Conservation (phyloP, 352 stramenopile species). For the Aphanomyces invadans region DNA sequence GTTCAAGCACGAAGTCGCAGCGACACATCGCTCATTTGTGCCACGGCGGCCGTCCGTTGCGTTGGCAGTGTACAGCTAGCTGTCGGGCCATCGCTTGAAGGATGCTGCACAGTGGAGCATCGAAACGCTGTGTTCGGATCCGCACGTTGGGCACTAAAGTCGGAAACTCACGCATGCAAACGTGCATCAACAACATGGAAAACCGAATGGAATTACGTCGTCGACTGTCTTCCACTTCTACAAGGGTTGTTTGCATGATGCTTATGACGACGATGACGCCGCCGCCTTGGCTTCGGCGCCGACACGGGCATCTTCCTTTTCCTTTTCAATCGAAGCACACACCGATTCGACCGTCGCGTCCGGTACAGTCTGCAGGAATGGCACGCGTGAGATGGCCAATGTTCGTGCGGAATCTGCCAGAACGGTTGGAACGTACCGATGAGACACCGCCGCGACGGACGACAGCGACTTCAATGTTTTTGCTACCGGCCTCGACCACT, state of each 20-base stretch:
- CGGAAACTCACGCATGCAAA: no score
- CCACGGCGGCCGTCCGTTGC: no score
- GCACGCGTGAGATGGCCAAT: neutral
- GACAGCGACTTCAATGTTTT: slow-evolving; percentile 99
- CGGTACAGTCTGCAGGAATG: slow-evolving; percentile 40
- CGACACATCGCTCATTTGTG: no score
- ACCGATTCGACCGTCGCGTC: slow-evolving; percentile 76
- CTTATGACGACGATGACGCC: slow-evolving; percentile 39
- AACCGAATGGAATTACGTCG: no score
- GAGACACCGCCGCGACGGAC: slow-evolving; percentile 70
- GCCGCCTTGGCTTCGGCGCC: slow-evolving; percentile 56
- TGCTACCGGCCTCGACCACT: slow-evolving; percentile 96
- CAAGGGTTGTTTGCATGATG: neutral
- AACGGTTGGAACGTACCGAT: slow-evolving; percentile 46
- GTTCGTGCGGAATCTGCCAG: neutral
- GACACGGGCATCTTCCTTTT: slow-evolving; percentile 72
- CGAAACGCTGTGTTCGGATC: no score
- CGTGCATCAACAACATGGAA: no score
- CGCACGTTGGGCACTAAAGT: no score
- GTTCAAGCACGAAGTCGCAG: no score
- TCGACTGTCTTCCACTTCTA: no score
- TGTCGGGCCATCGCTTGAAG: no score
- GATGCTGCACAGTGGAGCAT: no score
- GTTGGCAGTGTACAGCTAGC: no score
- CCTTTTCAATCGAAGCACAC: slow-evolving; percentile 70